phyloP scores from a whole-genome alignment of 176 grass and related monocot species.

The Oryza rufipogon region DNA sequence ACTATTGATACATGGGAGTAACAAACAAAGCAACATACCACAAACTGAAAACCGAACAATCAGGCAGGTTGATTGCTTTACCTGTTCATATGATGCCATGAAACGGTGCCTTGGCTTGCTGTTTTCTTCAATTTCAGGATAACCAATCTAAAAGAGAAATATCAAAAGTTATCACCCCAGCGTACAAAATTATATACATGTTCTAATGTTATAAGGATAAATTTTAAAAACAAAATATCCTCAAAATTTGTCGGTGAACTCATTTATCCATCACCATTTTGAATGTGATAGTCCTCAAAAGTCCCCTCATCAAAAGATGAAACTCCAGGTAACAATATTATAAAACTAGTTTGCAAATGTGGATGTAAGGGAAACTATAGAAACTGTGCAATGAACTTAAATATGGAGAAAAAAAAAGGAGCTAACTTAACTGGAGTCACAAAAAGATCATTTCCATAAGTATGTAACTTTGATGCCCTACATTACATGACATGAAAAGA shows the following conservation, averaged over 20 bases:
- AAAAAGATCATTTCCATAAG: conserved; percentile 24
- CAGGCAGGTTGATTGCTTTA: conserved; percentile 32
- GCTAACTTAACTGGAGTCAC: conserved; percentile 24
- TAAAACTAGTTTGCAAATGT: background rate
- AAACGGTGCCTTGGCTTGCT: conserved; percentile 89
- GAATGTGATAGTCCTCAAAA: background rate
- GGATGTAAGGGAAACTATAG: background rate
- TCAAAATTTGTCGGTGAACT: background rate
- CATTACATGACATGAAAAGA: background rate
- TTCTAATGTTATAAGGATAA: background rate
- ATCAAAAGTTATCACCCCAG: conserved; percentile 13
- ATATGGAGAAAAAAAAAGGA: conserved; percentile 9
- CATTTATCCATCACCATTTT: background rate
- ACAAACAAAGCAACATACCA: conserved; percentile 18
- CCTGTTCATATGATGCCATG: conserved; percentile 99
- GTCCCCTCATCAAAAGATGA: background rate
- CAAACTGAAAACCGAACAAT: background rate
- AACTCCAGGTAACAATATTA: conserved; percentile 1
- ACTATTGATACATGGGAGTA: background rate
- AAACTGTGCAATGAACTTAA: conserved; percentile 14
- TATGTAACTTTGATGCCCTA: conserved; percentile 28
- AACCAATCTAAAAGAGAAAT: conserved; percentile 65
- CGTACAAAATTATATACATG: conserved; percentile 3
- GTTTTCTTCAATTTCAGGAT: conserved; percentile 97
- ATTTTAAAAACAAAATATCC: background rate